Evolutionary conservation across 2,329 filamentous ascomycete genomes (phyloP).

Genomic region (Pseudogymnoascus sp.): DNA sequence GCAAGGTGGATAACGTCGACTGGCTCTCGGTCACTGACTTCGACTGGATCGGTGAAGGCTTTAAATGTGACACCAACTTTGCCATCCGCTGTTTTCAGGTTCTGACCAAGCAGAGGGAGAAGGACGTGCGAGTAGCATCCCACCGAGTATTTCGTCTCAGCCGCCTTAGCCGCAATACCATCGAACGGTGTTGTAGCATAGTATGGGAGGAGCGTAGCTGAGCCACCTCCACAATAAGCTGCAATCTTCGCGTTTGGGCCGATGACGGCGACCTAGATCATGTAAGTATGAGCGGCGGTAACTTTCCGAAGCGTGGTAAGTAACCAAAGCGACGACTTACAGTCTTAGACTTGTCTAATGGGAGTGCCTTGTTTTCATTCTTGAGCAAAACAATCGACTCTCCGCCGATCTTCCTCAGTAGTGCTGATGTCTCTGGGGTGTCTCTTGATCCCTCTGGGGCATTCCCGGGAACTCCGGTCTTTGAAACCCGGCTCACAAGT

Average conservation of each 20-base stretch:
- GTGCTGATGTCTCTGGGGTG: conserved; percentile 9
- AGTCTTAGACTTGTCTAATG: conserved; percentile 34
- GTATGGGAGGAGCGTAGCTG: conserved; percentile 27
- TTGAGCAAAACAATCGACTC: conserved; percentile 63
- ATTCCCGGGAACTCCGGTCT: conserved; percentile 9
- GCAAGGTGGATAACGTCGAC: conserved; percentile 42
- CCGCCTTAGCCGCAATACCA: conserved; percentile 21
- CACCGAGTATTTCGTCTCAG: conserved; percentile 37
- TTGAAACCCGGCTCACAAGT: conserved; percentile 20
- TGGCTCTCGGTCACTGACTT: conserved; percentile 32
- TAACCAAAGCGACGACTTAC: background rate
- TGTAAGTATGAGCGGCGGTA: too few species aligned
- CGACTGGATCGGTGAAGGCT: conserved; percentile 48
- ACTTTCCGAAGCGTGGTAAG: background rate
- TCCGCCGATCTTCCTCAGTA: conserved; percentile 13
- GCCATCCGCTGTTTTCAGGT: conserved; percentile 43
- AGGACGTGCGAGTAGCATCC: conserved; percentile 57
- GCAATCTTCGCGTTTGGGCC: conserved; percentile 42
- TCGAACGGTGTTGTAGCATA: conserved; percentile 27
- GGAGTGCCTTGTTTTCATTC: conserved; percentile 57
- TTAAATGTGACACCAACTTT: conserved; percentile 52
- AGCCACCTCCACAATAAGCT: conserved; percentile 29
- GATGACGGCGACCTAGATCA: conserved; percentile 38
- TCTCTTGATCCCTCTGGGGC: conserved; percentile 4
- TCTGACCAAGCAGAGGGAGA: conserved; percentile 47